These are phyloP conservation scores for Nicotiana paniculata DNA, from an alignment of 257 asterid genomes.

Conservation along the genomic window DNA sequence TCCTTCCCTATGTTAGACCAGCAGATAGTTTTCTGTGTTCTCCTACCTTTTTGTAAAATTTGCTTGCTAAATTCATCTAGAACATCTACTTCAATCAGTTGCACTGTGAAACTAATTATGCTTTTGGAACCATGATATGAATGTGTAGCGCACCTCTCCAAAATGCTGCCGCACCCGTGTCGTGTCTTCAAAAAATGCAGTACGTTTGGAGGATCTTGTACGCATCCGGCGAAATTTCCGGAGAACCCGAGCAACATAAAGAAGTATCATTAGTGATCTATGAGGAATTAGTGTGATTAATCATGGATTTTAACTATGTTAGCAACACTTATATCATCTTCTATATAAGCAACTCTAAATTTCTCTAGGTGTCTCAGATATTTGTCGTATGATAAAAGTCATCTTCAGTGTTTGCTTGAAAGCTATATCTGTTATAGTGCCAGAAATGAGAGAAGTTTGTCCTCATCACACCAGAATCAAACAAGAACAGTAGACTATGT, in stretches of 20 bases:
- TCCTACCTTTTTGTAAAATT: neutral
- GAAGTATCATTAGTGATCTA: neutral
- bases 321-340: neutral
- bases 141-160: too few relatives aligned
- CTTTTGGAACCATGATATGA: neutral
- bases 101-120: neutral
- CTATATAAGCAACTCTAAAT: neutral
- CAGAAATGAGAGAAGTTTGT: neutral
- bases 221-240: too few relatives aligned
- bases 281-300: neutral
- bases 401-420: neutral
- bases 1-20: neutral
- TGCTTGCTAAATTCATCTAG: neutral
- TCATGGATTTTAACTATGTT: neutral
- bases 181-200: too few relatives aligned
- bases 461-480: neutral
- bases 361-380: neutral
- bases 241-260: too few relatives aligned
- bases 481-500: neutral
- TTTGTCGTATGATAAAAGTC: neutral
- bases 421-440: neutral
- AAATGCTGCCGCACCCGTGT: too few relatives aligned
- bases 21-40: neutral
- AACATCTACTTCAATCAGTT: neutral
- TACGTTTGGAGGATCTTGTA: too few relatives aligned